phyloP scores from a whole-genome alignment of 805 yeast species.

The Candida pini region DNA sequence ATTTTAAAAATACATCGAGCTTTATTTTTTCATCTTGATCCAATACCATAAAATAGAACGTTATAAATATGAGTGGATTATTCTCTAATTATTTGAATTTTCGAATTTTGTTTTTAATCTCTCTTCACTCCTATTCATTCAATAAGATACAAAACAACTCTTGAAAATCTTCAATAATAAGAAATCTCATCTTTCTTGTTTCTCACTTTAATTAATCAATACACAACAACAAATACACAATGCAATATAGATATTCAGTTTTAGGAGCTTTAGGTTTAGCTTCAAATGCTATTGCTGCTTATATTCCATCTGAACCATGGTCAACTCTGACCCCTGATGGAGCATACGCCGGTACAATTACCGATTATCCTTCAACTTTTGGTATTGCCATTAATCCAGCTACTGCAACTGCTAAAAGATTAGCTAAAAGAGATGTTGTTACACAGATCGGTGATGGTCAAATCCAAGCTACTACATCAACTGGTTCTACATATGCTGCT shows the following conservation, averaged over 20 bases:
- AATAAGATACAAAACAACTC: no score
- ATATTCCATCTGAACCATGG: constrained; percentile 64
- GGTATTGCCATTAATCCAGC: constrained; percentile 68
- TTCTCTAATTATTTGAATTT: no score
- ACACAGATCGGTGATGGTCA: constrained; percentile 53
- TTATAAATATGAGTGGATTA: no score
- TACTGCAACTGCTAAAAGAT: constrained; percentile 18
- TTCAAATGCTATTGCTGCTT: constrained; percentile 49
- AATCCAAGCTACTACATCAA: constrained; percentile 41
- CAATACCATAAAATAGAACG: no score
- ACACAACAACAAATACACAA: constrained; percentile 8
- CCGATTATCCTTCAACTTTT: constrained; percentile 54
- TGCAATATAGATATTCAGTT: constrained; percentile 21
- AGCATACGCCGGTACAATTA: constrained; percentile 45
- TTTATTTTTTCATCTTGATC: no score
- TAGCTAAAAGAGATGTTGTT: constrained; percentile 29
- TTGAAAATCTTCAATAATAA: no score
- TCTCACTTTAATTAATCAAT: no score
- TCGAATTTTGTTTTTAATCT: no score
- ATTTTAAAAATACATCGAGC: no score
- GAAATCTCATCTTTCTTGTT: no score
- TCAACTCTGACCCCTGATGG: constrained; percentile 63
- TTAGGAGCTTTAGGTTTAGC: constrained; percentile 37
- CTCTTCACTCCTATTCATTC: no score
- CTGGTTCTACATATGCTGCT: constrained; percentile 33